phyloP scores from a whole-genome alignment of 2,329 filamentous ascomycete species.

The Rhexocercosporidium sp. region DNA sequence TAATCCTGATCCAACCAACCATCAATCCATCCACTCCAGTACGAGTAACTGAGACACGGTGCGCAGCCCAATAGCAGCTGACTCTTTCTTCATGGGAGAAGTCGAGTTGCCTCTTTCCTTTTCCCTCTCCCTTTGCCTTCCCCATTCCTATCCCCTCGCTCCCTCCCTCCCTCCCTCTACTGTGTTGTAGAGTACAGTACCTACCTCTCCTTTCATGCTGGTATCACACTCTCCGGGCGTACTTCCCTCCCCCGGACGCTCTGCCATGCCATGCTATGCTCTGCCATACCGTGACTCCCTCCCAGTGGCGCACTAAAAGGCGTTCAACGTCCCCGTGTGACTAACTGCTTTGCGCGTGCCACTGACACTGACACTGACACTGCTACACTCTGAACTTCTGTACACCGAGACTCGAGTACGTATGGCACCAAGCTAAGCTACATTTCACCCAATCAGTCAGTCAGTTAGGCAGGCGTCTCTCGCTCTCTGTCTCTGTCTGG shows the following conservation, averaged over 20 bases:
- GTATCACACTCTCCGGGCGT: constrained; percentile 8
- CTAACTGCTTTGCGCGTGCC: constrained; percentile 36
- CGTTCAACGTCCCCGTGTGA: constrained; percentile 33
- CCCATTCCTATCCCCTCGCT: no score
- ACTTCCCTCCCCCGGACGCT: constrained; percentile 9
- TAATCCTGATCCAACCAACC: background rate
- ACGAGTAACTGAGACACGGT: constrained; percentile 2
- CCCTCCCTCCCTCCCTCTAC: background rate
- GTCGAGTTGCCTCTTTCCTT: no score
- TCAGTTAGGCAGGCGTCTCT: constrained; percentile 24
- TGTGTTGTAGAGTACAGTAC: no score
- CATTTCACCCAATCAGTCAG: background rate
- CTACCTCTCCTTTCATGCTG: background rate
- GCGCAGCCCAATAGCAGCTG: constrained; percentile 12
- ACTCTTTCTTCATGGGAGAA: background rate
- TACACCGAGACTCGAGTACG: constrained; percentile 22
- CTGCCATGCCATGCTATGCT: no score
- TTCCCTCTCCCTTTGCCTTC: background rate
- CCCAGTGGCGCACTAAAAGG: constrained; percentile 25
- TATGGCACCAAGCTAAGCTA: constrained; percentile 1
- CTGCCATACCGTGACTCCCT: constrained; percentile 17
- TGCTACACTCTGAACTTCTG: background rate
- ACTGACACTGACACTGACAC: constrained; percentile 17
- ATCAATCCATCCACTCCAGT: background rate
- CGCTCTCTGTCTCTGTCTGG: background rate